Evolutionary conservation across 2,329 filamentous ascomycete genomes (phyloP).

Genomic region (Claviceps paspali): DNA sequence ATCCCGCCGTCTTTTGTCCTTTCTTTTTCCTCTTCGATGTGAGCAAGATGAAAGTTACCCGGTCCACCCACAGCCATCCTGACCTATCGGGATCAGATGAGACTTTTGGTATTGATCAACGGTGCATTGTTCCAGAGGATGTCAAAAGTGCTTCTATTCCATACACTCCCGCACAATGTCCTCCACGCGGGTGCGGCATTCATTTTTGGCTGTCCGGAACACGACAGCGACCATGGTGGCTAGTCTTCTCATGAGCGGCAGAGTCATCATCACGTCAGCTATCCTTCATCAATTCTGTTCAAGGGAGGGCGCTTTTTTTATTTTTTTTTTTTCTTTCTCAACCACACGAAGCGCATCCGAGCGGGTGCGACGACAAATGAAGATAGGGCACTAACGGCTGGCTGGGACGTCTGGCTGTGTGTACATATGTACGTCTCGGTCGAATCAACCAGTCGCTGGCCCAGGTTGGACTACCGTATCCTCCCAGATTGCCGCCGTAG

Average conservation of each 20-base stretch:
- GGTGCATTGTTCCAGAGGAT: neutral
- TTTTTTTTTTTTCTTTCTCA: no score
- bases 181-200: neutral
- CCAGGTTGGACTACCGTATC: neutral
- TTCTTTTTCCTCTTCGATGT: neutral
- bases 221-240: neutral
- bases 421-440: neutral
- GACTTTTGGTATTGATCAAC: slow-evolving; percentile 2
- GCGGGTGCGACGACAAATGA: neutral
- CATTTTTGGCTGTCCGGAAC: neutral
- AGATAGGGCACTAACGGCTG: neutral
- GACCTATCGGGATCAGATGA: neutral
- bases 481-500: neutral
- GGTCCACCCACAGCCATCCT: neutral
- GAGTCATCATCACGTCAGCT: neutral
- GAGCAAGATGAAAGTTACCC: neutral
- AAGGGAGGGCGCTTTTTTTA: neutral
- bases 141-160: neutral
- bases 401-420: neutral
- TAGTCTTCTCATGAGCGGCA: neutral
- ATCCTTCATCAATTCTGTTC: neutral
- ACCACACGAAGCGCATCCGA: neutral
- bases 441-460: neutral
- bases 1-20: neutral
- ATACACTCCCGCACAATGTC: neutral